Conservation (phyloP, 208 protist species). For the Strigomonas oncopelti region DNA sequence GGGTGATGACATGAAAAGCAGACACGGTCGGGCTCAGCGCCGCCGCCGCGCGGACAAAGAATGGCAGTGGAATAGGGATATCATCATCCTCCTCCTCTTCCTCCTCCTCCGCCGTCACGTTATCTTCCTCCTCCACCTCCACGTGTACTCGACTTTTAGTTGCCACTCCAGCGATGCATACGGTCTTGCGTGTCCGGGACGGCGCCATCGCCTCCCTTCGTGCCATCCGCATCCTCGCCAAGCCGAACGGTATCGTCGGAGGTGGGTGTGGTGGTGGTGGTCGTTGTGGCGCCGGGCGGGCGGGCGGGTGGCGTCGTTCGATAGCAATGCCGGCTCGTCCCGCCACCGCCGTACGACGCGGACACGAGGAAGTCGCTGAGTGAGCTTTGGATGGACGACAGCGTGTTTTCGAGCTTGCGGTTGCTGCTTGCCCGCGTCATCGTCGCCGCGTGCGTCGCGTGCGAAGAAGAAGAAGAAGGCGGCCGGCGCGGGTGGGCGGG, state of each 20-base stretch:
- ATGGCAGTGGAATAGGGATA: constrained; percentile 27
- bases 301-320: too few species aligned
- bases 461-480: too few species aligned
- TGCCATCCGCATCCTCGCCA: not conserved
- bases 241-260: too few species aligned
- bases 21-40: constrained; percentile 53
- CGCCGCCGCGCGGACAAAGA: constrained; percentile 53
- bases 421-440: too few species aligned
- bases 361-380: not conserved
- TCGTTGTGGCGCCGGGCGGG: too few species aligned
- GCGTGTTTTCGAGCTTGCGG: not conserved
- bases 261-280: too few species aligned
- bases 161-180: too few species aligned
- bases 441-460: too few species aligned
- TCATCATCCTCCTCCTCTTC: not conserved
- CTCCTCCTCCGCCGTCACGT: not conserved
- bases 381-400: not conserved
- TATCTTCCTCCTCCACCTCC: not conserved
- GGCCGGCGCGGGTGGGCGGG: too few species aligned
- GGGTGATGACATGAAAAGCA: constrained; percentile 57
- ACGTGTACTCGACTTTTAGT: too few species aligned
- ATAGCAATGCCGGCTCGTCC: not conserved
- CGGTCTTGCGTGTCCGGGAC: not conserved
- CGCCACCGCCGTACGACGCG: too few species aligned
- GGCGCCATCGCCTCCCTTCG: too few species aligned